Evolutionary conservation across 495 filamentous ascomycete genomes (phyloP), one percentile per base, ranked within the genome.

Genomic region (Aspergillus saccharolyticus): DNA sequence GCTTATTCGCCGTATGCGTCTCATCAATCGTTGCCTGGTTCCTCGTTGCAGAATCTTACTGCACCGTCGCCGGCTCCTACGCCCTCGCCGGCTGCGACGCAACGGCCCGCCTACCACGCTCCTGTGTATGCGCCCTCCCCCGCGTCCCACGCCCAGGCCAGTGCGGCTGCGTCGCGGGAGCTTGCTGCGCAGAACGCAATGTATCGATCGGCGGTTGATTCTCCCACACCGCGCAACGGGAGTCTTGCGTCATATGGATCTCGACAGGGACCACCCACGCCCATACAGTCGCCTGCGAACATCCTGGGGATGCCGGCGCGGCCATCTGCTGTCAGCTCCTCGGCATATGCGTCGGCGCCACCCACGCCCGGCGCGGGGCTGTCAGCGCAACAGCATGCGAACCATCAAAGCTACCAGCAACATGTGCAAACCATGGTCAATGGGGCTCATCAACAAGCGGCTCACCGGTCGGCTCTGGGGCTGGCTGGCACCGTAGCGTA

Each of bases 351-450:
- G 9, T 63, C 61, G 10, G 59, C 63, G 16, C 64, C 67, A 22
- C 55, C 67, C 20, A 66, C 71, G 4, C 65, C 68, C 0, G 59
- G 60, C 7, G 53, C 68, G 7, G 53, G 58, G 2, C 42, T 69
- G 14, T 59, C 67, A 8, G 49, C 55, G 30, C 59, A 64, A 21
- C 67, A 67, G 18, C 60, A 63, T 53, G 54, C 57, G 2, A 57
- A 54, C 4, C 63, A 65, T 47, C 67, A 73, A 30, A 63, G 63
- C 44, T 76, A 76, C 44, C 74, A 74, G 51, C 75, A 75, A 48
- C 72, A 78, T 52, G 67, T 76, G 16, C 75, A 76, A 24, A 68
- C 69, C 0, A 67, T 78, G 66, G 72, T 76, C 21, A 71, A 57
- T 53, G 74, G 71, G 1, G 61, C 68, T 22, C 75, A 78, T 45